Percentiles rank a stretch among this genome's conserved stretches.
Evolutionary conservation across 192 early-diverging fungal species (phyloP).

Genomic region (Rhizoclosmatium globosum): DNA sequence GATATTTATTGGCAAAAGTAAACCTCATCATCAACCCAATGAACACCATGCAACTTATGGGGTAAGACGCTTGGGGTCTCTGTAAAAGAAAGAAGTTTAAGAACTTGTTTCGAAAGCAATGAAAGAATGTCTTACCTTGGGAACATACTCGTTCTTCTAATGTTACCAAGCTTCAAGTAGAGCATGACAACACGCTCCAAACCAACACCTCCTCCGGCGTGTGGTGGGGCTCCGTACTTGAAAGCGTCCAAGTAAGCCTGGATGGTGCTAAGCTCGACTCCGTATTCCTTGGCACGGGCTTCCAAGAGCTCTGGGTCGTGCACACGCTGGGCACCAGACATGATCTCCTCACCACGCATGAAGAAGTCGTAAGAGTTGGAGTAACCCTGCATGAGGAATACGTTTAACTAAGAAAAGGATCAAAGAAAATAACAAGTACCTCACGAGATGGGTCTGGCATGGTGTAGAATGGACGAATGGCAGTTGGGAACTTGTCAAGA

Average conservation of each 20-base stretch:
- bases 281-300: constrained; percentile 79
- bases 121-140: constrained; percentile 63
- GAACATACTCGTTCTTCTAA: constrained; percentile 91
- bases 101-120: too few relatives aligned
- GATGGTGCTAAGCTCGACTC: constrained; percentile 81
- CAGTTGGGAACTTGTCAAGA: constrained; percentile 99
- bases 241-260: constrained; percentile 94
- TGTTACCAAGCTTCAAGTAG: constrained; percentile 94
- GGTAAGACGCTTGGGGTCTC: constrained; percentile 89
- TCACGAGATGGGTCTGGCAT: constrained; percentile 93
- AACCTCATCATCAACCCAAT: background rate
- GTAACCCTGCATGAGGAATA: constrained; percentile 62
- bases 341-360: constrained; percentile 98
- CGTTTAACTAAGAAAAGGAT: constrained; percentile 29
- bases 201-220: constrained; percentile 91
- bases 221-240: constrained; percentile 95
- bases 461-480: constrained; percentile 97
- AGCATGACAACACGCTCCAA: constrained; percentile 98
- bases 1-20: background rate
- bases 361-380: constrained; percentile 99
- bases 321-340: constrained; percentile 98
- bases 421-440: constrained; percentile 38
- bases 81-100: background rate
- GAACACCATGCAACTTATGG: constrained; percentile 31
- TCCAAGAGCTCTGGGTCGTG: constrained; percentile 86